Base-by-base conservation (phyloP, 768 basidiomycete genomes). In the Collybiopsis confluens region DNA sequence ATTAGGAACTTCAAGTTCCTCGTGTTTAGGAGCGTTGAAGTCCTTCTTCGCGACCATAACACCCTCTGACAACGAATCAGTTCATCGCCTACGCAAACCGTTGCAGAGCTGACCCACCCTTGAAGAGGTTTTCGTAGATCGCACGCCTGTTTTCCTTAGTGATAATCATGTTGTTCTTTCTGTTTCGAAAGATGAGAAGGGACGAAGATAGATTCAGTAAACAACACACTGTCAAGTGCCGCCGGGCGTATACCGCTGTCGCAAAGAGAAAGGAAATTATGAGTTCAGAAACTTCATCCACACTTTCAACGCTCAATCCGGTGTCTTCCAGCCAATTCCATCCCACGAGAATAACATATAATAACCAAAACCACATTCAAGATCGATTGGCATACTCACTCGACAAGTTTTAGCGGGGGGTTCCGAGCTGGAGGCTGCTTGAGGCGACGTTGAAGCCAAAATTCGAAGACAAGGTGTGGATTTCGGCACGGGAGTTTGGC, bases 81-180 rank as follows among this genome's bases (percentile, higher is more conserved):
- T 21, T 45, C 11, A 3, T 16, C 13, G 21, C 21, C 28, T 16
- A 18, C 16, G 28, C 37, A 47, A 10, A 2, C 27, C 16, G 0
- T 28, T 36, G n/a, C 30, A 13, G 6, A 33, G 21, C 21, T 33
- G 13, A 73, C 86, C 61, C 61, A 94, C 93, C 94, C 78, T 97
- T 97, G 91, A 99, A 99, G 82, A 99, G 94, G 80, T 89, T 90
- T 78, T 99, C 95, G 81, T 97, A 99, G 81, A 99, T 98, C 70
- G 81, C 72, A 68, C 92, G 90, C 76, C 88, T 82, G 83, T 98
- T 91, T 73, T 88, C 68, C 81, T 99, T 99, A 67, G 91, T 79
- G 72, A 99, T 98, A 64, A 99, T 87, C 96, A 99, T 99, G 76
- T 70, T 90, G 75, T 69, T 72, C 65, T 51, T 59, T 52, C 42